phyloP scores from a whole-genome alignment of 176 grass and related monocot species.

The Dendrocalamus sinicus region DNA sequence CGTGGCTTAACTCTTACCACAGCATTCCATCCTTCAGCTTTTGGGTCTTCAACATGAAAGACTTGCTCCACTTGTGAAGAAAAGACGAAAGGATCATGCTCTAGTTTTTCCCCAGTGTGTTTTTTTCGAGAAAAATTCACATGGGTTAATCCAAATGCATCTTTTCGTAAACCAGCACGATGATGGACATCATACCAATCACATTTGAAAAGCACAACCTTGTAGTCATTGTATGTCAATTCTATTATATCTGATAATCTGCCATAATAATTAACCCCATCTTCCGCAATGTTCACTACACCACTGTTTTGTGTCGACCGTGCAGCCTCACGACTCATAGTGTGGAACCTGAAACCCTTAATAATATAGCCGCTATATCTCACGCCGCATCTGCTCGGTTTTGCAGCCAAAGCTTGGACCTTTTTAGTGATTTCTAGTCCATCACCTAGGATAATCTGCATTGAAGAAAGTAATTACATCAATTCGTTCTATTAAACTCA shows the following conservation, averaged over 20 bases:
- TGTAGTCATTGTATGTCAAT: neutral
- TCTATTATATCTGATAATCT: neutral
- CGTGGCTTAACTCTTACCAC: neutral
- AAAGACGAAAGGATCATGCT: constrained; percentile 25
- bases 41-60: constrained; percentile 18
- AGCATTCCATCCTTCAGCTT: neutral
- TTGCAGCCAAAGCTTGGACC: constrained; percentile 8
- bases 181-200: neutral
- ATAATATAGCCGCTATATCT: neutral
- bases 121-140: neutral
- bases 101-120: neutral
- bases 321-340: neutral
- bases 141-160: constrained; percentile 17
- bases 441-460: neutral
- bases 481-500: neutral
- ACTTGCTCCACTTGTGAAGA: constrained; percentile 29
- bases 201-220: neutral
- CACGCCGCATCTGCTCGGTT: constrained; percentile 14
- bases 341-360: neutral
- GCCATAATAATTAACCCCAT: neutral
- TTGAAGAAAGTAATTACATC: too few species aligned
- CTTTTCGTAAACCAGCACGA: neutral
- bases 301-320: neutral
- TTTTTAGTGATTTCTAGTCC: neutral
- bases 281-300: neutral